Base-by-base conservation (phyloP, 1,284 basidiomycete species). In the Ustilago lituana region DNA sequence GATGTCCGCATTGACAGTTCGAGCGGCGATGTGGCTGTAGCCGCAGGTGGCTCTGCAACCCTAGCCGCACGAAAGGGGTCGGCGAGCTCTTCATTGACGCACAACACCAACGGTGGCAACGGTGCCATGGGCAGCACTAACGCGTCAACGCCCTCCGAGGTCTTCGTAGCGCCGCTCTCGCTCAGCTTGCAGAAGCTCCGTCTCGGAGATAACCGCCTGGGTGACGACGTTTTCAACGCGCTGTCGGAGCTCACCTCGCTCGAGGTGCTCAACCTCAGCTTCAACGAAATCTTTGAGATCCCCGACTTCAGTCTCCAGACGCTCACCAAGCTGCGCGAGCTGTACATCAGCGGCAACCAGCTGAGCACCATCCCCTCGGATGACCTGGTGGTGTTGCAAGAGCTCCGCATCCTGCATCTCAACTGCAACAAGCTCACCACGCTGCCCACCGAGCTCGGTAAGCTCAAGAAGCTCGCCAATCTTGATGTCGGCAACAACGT, bases 401-500 rank as follows among this genome's bases (percentile, higher is more conserved):
- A 74, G 47, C 73, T 82, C 10, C 59, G 71, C 26, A 75, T 78
- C 43, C 84, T 99, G 20, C 95, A 92, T 82, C 82, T 98, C 76
- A 98, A 98, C 77, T 94, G 93, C 27, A 99, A 98, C 84, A 91
- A 90, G 82, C 84, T 99, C 36, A 92, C 93, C 82, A 95, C 93
- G 15, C 84, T 98, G 5, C 96, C 95, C 1, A 89, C 91, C 46
- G 95, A 98, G 82, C 84, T 98, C 39, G 90, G 90, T 31, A 91
- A 92, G 78, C 86, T 98, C 69, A 87, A 88, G 78, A 89, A 87
- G 56, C 84, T 99, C 73, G 88, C 87, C 63, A 88, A 91, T 24
- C 86, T 99, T 62, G 96, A 99, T 80, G 96, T 93, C 2, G 94
- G 95, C 7, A 94, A 91, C 82, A 99, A 99, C 82, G 84, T 89